A percentile compares a stretch with the other conserved stretches of the same genome.
Evolutionary conservation across 2,329 filamentous ascomycete species (phyloP).

Genomic region (Cucurbitaria berberidis): DNA sequence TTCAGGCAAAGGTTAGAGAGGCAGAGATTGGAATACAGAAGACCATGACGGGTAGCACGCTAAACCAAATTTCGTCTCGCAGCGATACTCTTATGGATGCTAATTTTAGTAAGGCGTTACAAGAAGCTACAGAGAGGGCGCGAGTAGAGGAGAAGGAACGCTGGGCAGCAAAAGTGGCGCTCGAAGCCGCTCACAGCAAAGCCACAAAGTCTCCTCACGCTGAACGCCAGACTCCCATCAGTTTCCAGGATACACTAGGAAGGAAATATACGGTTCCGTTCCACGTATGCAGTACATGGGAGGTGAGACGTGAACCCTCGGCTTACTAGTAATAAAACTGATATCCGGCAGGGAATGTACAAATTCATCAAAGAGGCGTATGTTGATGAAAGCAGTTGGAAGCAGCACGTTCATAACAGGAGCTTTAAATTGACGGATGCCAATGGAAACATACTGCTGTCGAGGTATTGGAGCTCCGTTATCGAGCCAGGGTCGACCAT

Average conservation of each 20-base stretch:
- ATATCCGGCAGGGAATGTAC: conserved; percentile 7
- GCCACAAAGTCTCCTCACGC: not conserved
- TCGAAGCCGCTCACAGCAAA: not conserved
- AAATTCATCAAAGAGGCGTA: conserved; percentile 7
- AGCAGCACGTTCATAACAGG: not conserved
- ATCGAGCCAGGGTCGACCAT: conserved; percentile 13
- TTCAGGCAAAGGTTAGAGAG: not conserved
- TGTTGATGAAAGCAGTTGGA: not conserved
- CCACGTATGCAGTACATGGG: conserved; percentile 13
- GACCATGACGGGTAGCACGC: not conserved
- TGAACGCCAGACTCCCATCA: conserved; percentile 8
- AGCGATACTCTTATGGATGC: not conserved
- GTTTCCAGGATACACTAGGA: conserved; percentile 17
- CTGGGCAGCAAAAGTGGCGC: not conserved
- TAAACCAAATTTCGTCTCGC: not conserved
- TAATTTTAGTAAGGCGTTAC: conserved; percentile 43
- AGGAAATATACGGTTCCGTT: conserved; percentile 16
- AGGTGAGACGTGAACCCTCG: conserved; percentile 2
- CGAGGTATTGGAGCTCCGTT: conserved; percentile 6
- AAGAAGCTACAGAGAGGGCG: conserved; percentile 37
- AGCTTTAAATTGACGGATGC: conserved; percentile 6
- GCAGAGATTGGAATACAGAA: not conserved
- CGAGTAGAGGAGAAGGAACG: conserved; percentile 15
- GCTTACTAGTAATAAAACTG: not conserved
- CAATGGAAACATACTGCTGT: conserved; percentile 7